Evolutionary conservation across 352 stramenopile genomes (phyloP), one percentile per base, ranked within the genome.

Genomic region (Globisporangium yorkense): DNA sequence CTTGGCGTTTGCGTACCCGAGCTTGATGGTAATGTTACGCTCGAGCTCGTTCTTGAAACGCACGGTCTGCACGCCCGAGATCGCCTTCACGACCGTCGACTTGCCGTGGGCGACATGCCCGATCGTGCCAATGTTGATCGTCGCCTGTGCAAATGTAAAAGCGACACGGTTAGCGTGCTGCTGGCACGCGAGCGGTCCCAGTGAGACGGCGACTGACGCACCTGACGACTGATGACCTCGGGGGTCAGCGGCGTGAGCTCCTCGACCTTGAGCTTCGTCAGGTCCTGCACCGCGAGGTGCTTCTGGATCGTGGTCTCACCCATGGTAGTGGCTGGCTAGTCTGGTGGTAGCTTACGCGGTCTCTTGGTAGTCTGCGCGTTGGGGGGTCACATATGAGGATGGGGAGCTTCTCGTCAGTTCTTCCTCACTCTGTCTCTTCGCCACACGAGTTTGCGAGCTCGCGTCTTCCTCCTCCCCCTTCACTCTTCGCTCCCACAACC

Each of bases 21-120:
- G 84, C 83, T 99, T 99, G 84, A 99, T 99, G 56, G 98, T 99
- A 75, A 99, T 99, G 85, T 99, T 99, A 69, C 97, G 93, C 75
- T 99, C 97, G 63, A 99, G 75, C 73, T 99, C 97, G 76, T 99
- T 99, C 79, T 98, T 98, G 72, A 98, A 98, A 37, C 94, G 93
- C 51, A 98, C 94, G 5, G 96, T 98, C 78, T 98, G 96, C n/a
- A 99, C 97, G 62, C 98, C 97, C 51, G 96, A 99, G 61, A 99
- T 99, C 53, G 97, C 96, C 77, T 99, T 99, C 41, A 99, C 97
- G 51, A 99, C 97, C 44, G 98, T 99, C 53, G 88, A 97, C 74
- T 99, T 99, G 62, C 98, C 97, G 84, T 99, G 98, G 12, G 98
- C 98, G 59, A 99, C 97, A 72, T 99, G 98, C 46, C 97, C 98